Conservation (phyloP, 495 filamentous ascomycete genomes). For the Penicillium parvum region DNA sequence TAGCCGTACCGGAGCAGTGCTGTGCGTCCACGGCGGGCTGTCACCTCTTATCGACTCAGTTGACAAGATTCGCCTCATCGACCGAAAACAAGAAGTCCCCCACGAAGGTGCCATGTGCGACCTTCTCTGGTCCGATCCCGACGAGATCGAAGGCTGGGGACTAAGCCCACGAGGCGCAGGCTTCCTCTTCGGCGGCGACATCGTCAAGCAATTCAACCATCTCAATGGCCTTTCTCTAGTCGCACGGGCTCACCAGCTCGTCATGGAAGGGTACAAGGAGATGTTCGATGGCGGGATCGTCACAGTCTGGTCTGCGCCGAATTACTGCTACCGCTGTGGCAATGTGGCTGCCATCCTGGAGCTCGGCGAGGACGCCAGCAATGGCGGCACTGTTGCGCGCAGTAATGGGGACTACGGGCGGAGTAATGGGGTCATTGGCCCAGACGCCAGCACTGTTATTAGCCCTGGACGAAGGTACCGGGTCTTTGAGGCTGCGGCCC, state of each 20-base stretch:
- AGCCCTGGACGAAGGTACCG: constrained; percentile 89
- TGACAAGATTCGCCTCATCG: constrained; percentile 92
- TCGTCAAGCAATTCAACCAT: constrained; percentile 94
- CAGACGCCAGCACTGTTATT: constrained; percentile 37
- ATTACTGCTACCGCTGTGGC: constrained; percentile 97
- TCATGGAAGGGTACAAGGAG: constrained; percentile 99
- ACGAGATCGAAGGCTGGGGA: constrained; percentile 98
- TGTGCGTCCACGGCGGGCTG: constrained; percentile 93
- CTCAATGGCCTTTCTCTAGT: constrained; percentile 87
- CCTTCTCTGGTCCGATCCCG: constrained; percentile 94
- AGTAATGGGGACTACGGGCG: constrained; percentile 75
- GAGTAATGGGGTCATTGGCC: constrained; percentile 43
- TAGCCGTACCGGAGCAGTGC: constrained; percentile 72
- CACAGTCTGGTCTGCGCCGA: constrained; percentile 95
- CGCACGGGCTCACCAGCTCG: constrained; percentile 91
- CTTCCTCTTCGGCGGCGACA: constrained; percentile 94
- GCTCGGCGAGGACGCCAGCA: constrained; percentile 77
- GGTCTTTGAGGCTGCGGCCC: constrained; percentile 94
- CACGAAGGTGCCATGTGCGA: constrained; percentile 99
- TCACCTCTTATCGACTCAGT: constrained; percentile 88
- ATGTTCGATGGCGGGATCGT: constrained; percentile 96
- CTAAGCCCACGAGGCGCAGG: constrained; percentile 90
- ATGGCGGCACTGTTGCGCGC: constrained; percentile 67
- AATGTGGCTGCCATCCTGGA: constrained; percentile 96
- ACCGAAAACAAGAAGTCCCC: constrained; percentile 96